A percentile compares a stretch with the other conserved stretches of the same genome.
Conservation (phyloP, 352 stramenopile genomes). For the Phytophthora cryptogea region DNA sequence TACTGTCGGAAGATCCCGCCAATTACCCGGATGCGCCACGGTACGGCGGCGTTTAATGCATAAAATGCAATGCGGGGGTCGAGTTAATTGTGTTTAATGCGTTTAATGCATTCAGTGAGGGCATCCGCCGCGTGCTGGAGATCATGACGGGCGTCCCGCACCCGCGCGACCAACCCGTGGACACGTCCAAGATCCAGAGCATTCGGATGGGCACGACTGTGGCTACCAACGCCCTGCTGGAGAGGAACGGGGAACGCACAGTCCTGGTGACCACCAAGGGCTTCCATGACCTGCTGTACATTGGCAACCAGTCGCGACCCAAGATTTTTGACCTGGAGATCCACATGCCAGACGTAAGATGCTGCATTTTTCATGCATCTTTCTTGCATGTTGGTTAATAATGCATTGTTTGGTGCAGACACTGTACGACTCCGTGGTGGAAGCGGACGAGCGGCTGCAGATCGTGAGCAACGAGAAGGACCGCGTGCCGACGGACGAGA, state of each 20-base stretch:
- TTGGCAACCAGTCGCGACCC: conserved; percentile 98
- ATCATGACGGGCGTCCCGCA: conserved; percentile 90
- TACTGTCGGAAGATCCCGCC: conserved; percentile 96
- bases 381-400: background rate
- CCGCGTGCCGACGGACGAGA: conserved; percentile 55
- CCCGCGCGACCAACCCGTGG: conserved; percentile 80
- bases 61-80: background rate
- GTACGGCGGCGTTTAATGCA: conserved; percentile 23
- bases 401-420: conserved; percentile 50
- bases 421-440: conserved; percentile 97
- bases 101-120: conserved; percentile 54
- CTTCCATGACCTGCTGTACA: conserved; percentile 97
- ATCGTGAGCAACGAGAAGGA: conserved; percentile 81
- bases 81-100: background rate
- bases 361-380: background rate
- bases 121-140: conserved; percentile 95
- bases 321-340: conserved; percentile 98
- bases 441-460: conserved; percentile 97
- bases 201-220: conserved; percentile 99
- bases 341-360: conserved; percentile 77
- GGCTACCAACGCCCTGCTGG: conserved; percentile 98
- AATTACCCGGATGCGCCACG: conserved; percentile 98
- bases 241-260: conserved; percentile 95
- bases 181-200: conserved; percentile 92
- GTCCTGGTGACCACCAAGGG: conserved; percentile 95